Evolutionary conservation across 305 asterid genomes (phyloP), one percentile per base, ranked within the genome.

Genomic region (Coffea humblotiana): DNA sequence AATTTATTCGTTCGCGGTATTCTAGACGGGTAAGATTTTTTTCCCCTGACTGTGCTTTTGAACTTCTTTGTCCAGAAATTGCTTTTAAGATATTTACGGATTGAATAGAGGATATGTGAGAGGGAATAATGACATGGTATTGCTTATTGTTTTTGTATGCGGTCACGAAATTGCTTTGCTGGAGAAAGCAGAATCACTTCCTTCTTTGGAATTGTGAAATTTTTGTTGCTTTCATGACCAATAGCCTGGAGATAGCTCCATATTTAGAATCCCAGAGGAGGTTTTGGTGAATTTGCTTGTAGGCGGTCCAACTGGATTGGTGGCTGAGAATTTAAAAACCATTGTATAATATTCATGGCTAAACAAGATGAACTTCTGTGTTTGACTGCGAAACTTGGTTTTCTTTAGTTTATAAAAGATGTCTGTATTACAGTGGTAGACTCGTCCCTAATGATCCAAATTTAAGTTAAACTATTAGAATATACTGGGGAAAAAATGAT

Each of bases 1-100:
- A 92, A 84, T 93, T 94, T 97, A 94, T 94, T 72, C 92, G 95
- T 9, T 85, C 97, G 1, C 90, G 89, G 12, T 94, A 91, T 81
- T 82, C 71, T 56, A 81, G 82, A 79, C 78, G 84, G 86, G 97
- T 94, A 82, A 77, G 88, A 65, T 54, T 43, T 78, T 43, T 40
- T 77, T n/a, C 15, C 19, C 5, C 4, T 69, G 23, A 48, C 48
- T 70, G 2, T 66, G 68, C 56, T 66, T 35, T 45, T 51, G 77
- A 71, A 35, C 3, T 72, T 29, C 2, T 51, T 72, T 49, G 45
- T 27, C 37, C 9, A 25, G 13, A 25, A 48, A 45, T 75, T 75
- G 47, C 54, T 43, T 69, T 64, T 23, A 63, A 52, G 54, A 63
- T 66, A 19, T 73, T 51, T 67, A 16, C 47, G 21, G 9, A 65